These are phyloP conservation scores for Vicia sativa DNA, from an alignment of 306 rosid species.

Conservation along the genomic window DNA sequence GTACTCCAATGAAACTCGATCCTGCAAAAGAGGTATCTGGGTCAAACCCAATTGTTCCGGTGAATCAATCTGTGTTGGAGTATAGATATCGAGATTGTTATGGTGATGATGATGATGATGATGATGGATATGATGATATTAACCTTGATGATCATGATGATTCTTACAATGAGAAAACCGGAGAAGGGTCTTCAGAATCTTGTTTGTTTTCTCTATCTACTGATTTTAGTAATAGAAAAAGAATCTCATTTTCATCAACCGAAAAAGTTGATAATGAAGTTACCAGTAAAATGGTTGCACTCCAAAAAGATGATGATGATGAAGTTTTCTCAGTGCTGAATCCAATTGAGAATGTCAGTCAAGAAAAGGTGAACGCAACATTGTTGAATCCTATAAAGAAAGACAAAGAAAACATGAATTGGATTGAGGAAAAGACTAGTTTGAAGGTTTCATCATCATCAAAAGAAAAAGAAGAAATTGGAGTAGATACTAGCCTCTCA, in stretches of 20 bases:
- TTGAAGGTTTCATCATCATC: constrained; percentile 40
- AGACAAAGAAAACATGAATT: constrained; percentile 66
- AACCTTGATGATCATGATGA: constrained; percentile 20
- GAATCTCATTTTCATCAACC: constrained; percentile 38
- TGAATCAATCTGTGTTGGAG: not conserved
- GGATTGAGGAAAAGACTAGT: constrained; percentile 41
- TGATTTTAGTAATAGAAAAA: constrained; percentile 46
- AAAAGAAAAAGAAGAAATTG: constrained; percentile 36
- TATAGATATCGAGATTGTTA: constrained; percentile 40
- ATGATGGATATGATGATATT: constrained; percentile 34
- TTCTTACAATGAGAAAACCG: constrained; percentile 2
- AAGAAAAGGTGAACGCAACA: constrained; percentile 44
- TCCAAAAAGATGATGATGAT: not conserved
- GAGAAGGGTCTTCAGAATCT: constrained; percentile 71
- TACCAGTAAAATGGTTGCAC: constrained; percentile 47
- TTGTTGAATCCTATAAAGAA: constrained; percentile 14
- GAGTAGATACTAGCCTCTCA: constrained; percentile 77
- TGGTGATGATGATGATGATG: not conserved
- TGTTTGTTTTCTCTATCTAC: constrained; percentile 73
- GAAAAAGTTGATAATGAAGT: constrained; percentile 65
- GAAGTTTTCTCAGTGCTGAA: constrained; percentile 44
- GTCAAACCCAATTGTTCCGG: not conserved
- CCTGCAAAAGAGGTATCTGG: not conserved
- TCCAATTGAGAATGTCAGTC: constrained; percentile 63
- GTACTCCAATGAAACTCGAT: constrained; percentile 33